phyloP scores from a whole-genome alignment of 108 stramenopile genomes.

The Bacterosira constricta region DNA sequence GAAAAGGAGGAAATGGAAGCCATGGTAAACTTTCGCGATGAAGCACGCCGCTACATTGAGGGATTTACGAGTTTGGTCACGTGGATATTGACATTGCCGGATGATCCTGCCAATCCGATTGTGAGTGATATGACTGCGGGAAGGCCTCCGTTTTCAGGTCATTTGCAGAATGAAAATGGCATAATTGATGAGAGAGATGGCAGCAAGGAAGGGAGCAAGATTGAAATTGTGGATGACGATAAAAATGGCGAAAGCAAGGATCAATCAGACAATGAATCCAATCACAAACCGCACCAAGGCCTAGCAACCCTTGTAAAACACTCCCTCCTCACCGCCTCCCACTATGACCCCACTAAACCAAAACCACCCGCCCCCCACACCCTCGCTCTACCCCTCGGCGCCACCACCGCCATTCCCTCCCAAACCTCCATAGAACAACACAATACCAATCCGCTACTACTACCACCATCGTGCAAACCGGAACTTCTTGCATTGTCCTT shows the following conservation, averaged over 20 bases:
- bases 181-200: neutral
- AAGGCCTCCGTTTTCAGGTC: neutral
- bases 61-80: constrained; percentile 76
- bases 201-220: neutral
- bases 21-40: constrained; percentile 37
- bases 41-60: constrained; percentile 77
- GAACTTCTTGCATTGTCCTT: constrained; percentile 87
- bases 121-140: constrained; percentile 11
- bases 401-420: constrained; percentile 23
- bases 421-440: constrained; percentile 5
- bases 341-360: neutral
- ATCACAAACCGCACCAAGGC: constrained; percentile 17
- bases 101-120: constrained; percentile 69
- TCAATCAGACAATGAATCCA: neutral
- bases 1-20: constrained; percentile 7
- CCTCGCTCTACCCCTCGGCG: constrained; percentile 18
- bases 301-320: constrained; percentile 37
- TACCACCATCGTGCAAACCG: constrained; percentile 76
- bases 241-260: neutral
- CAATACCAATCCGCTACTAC: constrained; percentile 14
- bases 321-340: constrained; percentile 17
- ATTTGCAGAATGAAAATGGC: neutral
- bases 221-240: neutral
- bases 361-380: constrained; percentile 8
- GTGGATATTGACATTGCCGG: constrained; percentile 87